A percentile compares a stretch with the other conserved stretches of the same genome.
Evolutionary conservation across 345 rosid species (phyloP).

Genomic region (Gossypium ekmanianum): DNA sequence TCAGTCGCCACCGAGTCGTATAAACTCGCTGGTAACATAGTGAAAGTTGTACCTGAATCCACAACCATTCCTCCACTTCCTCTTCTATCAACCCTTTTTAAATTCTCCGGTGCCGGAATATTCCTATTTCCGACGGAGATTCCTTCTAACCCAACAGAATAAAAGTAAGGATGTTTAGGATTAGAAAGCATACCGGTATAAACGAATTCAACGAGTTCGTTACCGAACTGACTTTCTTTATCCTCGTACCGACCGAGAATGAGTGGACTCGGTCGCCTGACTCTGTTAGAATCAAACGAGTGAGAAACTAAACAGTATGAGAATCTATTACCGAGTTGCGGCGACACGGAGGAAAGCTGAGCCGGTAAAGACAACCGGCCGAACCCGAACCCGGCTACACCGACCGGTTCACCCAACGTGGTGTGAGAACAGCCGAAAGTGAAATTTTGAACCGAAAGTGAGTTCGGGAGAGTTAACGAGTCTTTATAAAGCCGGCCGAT

Average conservation of each 20-base stretch:
- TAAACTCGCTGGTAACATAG: conserved; percentile 76
- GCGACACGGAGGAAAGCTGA: conserved; percentile 57
- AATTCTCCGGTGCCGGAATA: conserved; percentile 59
- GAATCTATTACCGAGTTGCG: conserved; percentile 69
- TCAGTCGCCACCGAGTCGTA: conserved; percentile 57
- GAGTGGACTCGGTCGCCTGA: conserved; percentile 74
- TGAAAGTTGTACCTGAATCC: conserved; percentile 90
- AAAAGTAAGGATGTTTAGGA: conserved; percentile 81
- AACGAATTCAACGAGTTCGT: conserved; percentile 32
- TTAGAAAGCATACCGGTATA: conserved; percentile 68
- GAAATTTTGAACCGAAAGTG: conserved; percentile 52
- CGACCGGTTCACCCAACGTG: conserved; percentile 82
- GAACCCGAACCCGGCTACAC: conserved; percentile 94
- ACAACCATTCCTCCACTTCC: conserved; percentile 88
- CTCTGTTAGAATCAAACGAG: conserved; percentile 64
- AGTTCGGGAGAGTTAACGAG: conserved; percentile 44
- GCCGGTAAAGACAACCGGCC: conserved; percentile 77
- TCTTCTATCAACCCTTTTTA: conserved; percentile 44
- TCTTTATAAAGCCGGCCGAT: conserved; percentile 56
- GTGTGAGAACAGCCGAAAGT: conserved; percentile 88
- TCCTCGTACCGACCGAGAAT: conserved; percentile 73
- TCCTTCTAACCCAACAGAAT: conserved; percentile 72
- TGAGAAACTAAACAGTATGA: conserved; percentile 87
- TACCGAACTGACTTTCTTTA: conserved; percentile 31
- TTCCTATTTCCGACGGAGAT: conserved; percentile 64